Evolutionary conservation across 768 basidiomycete species (phyloP).

Genomic region (Neoboletus brunneissimus): DNA sequence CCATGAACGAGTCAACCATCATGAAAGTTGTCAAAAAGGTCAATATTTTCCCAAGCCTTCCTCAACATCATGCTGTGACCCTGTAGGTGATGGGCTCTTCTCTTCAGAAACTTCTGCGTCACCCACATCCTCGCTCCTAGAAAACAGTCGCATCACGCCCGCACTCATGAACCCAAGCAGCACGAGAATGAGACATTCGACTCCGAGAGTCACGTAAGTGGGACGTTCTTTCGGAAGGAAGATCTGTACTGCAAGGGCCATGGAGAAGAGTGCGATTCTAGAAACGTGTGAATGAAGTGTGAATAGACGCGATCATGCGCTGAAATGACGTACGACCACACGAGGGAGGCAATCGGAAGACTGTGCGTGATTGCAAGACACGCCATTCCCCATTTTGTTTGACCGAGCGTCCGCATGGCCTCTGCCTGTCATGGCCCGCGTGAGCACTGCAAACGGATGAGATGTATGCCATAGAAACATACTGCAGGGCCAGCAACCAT

Average conservation of each 20-base stretch:
- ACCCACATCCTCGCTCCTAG: neutral
- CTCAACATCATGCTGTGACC: neutral
- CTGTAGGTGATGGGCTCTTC: neutral
- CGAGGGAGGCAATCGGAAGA: constrained; percentile 14
- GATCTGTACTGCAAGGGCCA: constrained; percentile 8
- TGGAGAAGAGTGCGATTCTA: constrained; percentile 12
- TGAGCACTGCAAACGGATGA: neutral
- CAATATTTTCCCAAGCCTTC: neutral
- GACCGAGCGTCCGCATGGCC: constrained; percentile 2
- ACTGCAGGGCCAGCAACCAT: constrained; percentile 5
- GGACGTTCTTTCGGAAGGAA: constrained; percentile 1
- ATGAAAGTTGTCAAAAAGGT: neutral
- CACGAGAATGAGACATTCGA: constrained; percentile 5
- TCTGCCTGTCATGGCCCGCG: neutral
- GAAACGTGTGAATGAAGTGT: neutral
- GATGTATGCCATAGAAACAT: neutral
- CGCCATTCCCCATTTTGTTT: constrained; percentile 3
- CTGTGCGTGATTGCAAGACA: constrained; percentile 17
- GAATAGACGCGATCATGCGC: neutral
- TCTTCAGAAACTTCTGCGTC: neutral
- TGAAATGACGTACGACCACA: constrained; percentile 15
- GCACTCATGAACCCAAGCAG: neutral
- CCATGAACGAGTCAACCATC: neutral
- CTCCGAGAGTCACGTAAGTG: neutral
- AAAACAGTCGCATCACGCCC: neutral